Evolutionary conservation across 257 asterid species (phyloP).

Genomic region (Penstemon davidsonii): DNA sequence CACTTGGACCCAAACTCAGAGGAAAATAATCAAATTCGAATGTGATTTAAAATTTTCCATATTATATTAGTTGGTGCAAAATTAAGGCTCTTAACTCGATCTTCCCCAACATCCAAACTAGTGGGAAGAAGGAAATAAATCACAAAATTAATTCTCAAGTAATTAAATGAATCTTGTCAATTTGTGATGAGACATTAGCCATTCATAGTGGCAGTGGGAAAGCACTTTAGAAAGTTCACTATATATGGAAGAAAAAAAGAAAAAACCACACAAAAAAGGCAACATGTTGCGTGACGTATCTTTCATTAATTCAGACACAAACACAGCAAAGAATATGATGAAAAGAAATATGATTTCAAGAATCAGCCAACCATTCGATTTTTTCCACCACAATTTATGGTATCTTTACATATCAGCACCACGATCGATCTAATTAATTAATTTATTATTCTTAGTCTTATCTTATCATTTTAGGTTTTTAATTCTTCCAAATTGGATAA

Average conservation of each 20-base stretch:
- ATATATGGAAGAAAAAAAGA: neutral
- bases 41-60: too few relatives aligned
- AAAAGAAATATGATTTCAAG: constrained; percentile 40
- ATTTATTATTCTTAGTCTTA: constrained; percentile 25
- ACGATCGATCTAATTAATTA: constrained; percentile 24
- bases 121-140: constrained; percentile 29
- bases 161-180: constrained; percentile 25
- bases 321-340: constrained; percentile 29
- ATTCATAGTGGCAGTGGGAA: constrained; percentile 43
- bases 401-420: constrained; percentile 25
- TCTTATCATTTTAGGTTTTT: constrained; percentile 10
- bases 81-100: too few relatives aligned
- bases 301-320: constrained; percentile 27
- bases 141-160: constrained; percentile 1
- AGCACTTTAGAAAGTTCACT: constrained; percentile 47
- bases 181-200: constrained; percentile 47
- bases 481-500: constrained; percentile 34
- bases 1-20: too few relatives aligned
- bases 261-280: constrained; percentile 16
- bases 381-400: constrained; percentile 25
- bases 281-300: constrained; percentile 40
- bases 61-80: too few relatives aligned
- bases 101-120: constrained; percentile 16
- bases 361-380: constrained; percentile 31
- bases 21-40: too few relatives aligned